Evolutionary conservation across 208 protist genomes (phyloP), one percentile per base, ranked within the genome.

Genomic region (Leishmania mexicana): DNA sequence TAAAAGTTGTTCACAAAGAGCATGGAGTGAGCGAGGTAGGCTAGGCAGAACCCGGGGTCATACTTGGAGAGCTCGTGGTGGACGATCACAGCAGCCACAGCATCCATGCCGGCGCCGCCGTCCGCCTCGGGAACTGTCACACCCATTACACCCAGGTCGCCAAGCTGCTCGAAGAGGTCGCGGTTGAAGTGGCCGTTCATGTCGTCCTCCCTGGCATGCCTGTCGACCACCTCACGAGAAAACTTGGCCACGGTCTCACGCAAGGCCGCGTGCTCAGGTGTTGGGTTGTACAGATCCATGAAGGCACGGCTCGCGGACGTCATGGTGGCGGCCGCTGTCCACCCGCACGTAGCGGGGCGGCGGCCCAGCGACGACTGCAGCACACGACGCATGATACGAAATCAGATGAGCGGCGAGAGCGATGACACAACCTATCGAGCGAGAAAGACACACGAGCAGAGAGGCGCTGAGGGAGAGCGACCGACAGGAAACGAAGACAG

Each of bases 61-160:
- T 85, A 88, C 80, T 96, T 95, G 65, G 92, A 96, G 17, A 97
- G 85, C 76, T 97, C 92, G 70, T 97, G 89, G 74, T 97, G 92
- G 4, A 96, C 78, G 76, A 96, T 96, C 6, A 93, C 87, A 0
- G 92, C 89, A 1, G 94, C 92, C 17, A 91, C 93, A 21, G 92
- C 81, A 75, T 98, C 96, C 78, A 99, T 85, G 78, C 89, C 96
- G 47, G 92, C 87, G 57, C 98, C 98, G 78, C 98, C 98, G 76
- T 98, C 93, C 65, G 93, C 87, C 57, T 93, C 88, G 2, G 97
- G 92, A n/a, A 97, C 91, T 5, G 98, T 99, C 38, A 99, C 94
- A 38, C 98, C 98, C n/a, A 99, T 90, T 47, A 99, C 79, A 17
- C 98, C 98, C 31, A 99, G 80, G n/a, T 98, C 95, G 51, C 96